Conservation (phyloP, 2,329 filamentous ascomycete genomes). For the Colletotrichum theobromicola region DNA sequence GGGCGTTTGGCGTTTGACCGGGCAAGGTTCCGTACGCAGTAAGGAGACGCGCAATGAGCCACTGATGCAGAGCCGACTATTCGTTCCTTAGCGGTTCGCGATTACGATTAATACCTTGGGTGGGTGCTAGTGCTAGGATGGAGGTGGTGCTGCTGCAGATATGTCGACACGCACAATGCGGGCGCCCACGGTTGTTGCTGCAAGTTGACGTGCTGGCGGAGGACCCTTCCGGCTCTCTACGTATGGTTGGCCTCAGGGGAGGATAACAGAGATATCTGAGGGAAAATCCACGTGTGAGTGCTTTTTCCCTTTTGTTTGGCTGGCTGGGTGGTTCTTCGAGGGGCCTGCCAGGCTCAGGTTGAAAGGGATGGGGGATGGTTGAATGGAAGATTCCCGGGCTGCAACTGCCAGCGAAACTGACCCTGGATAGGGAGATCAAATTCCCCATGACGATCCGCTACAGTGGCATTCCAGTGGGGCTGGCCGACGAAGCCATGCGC, state of each 20-base stretch:
- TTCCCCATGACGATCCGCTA: background rate
- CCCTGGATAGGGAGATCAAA: background rate
- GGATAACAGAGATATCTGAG: background rate
- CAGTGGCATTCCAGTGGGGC: conserved; percentile 4
- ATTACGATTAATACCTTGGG: background rate
- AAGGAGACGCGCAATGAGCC: background rate
- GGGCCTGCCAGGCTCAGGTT: background rate
- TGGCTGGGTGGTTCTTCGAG: background rate
- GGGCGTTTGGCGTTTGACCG: background rate
- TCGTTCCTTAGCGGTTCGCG: background rate
- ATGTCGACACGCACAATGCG: background rate
- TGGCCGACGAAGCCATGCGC: background rate
- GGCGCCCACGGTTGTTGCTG: background rate
- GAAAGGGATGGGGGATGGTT: background rate
- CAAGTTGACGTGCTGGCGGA: background rate
- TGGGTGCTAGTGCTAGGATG: background rate
- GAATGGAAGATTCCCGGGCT: background rate
- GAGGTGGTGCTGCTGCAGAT: background rate
- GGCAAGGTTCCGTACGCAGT: background rate
- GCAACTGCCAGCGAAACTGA: background rate
- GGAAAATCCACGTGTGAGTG: background rate
- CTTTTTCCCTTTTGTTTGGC: background rate
- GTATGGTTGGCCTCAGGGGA: background rate
- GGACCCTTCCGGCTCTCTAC: background rate
- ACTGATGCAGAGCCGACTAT: background rate